Conservation (phyloP, 2,329 filamentous ascomycete species). For the Dactylonectria macrodidyma region DNA sequence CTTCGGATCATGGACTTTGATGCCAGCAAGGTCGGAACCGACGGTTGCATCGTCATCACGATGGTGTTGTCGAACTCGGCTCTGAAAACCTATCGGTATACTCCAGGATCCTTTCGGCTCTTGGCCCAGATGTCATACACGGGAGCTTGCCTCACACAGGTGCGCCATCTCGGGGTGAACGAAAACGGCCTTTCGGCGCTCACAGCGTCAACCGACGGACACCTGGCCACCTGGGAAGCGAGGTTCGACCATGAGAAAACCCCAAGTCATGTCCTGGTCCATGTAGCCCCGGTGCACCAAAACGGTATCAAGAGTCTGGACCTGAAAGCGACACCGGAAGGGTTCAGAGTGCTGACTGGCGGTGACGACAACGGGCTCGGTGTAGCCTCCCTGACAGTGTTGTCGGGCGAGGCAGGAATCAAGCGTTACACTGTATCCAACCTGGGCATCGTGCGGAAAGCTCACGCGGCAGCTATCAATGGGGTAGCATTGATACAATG, state of each 20-base stretch:
- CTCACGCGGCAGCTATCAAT: constrained; percentile 82
- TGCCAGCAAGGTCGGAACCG: constrained; percentile 53
- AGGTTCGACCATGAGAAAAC: constrained; percentile 23
- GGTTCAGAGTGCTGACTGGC: constrained; percentile 76
- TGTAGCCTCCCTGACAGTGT: constrained; percentile 58
- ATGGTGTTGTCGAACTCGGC: constrained; percentile 89
- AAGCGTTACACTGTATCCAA: constrained; percentile 42
- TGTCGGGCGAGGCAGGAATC: constrained; percentile 31
- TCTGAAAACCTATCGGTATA: constrained; percentile 73
- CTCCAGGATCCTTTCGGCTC: constrained; percentile 61
- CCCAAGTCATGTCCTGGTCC: constrained; percentile 46
- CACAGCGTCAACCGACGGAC: constrained; percentile 87
- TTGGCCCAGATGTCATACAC: constrained; percentile 74
- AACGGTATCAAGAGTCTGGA: constrained; percentile 82
- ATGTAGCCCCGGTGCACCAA: constrained; percentile 76
- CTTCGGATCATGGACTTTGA: constrained; percentile 88
- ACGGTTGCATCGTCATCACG: constrained; percentile 69
- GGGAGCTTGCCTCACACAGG: constrained; percentile 82
- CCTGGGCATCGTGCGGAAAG: constrained; percentile 57
- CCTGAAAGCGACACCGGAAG: constrained; percentile 51
- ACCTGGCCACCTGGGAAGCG: constrained; percentile 62
- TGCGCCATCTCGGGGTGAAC: constrained; percentile 58
- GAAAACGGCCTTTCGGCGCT: constrained; percentile 61
- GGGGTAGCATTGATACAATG: constrained; percentile 60
- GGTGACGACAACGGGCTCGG: constrained; percentile 91